Evolutionary conservation across 140 eudicot genomes (phyloP).

Genomic region (Flaveria floridana): DNA sequence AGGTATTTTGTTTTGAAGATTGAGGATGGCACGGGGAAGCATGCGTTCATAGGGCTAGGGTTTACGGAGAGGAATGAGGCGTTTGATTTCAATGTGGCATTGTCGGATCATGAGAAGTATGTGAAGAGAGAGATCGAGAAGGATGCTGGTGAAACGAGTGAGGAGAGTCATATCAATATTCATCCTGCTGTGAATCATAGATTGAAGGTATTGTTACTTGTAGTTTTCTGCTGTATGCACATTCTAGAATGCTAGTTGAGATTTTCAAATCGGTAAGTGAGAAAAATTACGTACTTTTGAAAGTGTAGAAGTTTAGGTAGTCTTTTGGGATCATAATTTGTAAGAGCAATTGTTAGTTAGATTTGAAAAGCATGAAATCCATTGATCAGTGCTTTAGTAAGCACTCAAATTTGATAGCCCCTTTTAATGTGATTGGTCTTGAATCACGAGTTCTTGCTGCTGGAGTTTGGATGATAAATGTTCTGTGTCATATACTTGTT

Average conservation of each 20-base stretch:
- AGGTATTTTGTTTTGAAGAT: constrained; percentile 87
- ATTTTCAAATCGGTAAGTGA: neutral
- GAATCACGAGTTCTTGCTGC: neutral
- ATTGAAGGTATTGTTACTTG: constrained; percentile 61
- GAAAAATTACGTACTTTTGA: neutral
- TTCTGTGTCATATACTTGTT: neutral
- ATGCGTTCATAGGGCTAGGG: constrained; percentile 90
- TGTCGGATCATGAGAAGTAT: constrained; percentile 97
- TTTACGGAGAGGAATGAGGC: constrained; percentile 94
- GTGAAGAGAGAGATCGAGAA: constrained; percentile 71
- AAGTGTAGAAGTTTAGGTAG: neutral
- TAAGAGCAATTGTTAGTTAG: neutral
- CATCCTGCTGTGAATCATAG: constrained; percentile 98
- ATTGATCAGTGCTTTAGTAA: neutral
- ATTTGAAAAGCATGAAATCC: neutral
- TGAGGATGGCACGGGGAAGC: constrained; percentile 90
- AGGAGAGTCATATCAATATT: constrained; percentile 61
- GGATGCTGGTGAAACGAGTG: constrained; percentile 50
- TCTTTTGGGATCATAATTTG: constrained; percentile 6
- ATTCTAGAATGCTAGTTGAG: neutral
- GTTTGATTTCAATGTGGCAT: constrained; percentile 94
- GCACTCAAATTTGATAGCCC: constrained; percentile 3
- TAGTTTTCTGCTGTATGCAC: neutral
- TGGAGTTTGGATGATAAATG: neutral
- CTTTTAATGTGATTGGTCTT: neutral